These are phyloP conservation scores for Candida hungchunana DNA, from an alignment of 805 yeast genomes.

Conservation along the genomic window DNA sequence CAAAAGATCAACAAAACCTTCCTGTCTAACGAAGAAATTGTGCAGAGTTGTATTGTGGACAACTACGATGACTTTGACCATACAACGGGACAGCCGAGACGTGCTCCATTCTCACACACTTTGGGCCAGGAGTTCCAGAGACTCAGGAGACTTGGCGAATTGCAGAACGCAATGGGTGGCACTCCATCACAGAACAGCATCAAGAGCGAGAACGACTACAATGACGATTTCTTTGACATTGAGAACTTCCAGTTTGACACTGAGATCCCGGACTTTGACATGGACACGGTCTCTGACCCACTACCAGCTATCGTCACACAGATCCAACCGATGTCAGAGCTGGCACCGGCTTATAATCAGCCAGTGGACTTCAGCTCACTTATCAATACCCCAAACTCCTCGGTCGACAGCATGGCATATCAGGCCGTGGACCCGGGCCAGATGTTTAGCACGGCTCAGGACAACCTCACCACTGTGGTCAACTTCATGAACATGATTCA, in stretches of 20 bases:
- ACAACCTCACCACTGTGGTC: conserved; percentile 5
- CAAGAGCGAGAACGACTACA: conserved; percentile 1
- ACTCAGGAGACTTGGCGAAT: conserved; percentile 21
- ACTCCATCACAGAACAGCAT: background rate
- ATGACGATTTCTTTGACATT: conserved; percentile 6
- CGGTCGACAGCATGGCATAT: background rate
- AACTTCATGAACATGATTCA: conserved; percentile 12
- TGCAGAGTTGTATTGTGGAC: conserved; percentile 56
- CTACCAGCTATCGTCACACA: conserved; percentile 6
- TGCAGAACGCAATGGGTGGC: conserved; percentile 11
- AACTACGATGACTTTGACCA: conserved; percentile 24
- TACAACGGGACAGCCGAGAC: conserved; percentile 14
- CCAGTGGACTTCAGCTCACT: no score
- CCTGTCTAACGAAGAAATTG: conserved; percentile 55
- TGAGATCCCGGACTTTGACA: conserved; percentile 8
- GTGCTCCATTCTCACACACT: conserved; percentile 26
- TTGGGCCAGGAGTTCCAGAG: conserved; percentile 25
- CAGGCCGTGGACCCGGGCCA: background rate
- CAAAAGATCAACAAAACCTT: conserved; percentile 39
- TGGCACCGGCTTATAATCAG: conserved; percentile 6
- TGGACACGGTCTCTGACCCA: conserved; percentile 1
- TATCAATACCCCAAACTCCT: conserved; percentile 4
- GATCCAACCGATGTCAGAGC: conserved; percentile 25
- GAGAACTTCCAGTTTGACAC: conserved; percentile 10
- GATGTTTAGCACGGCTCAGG: no score